Evolutionary conservation across 2,329 filamentous ascomycete species (phyloP), one percentile per base, ranked within the genome.

Genomic region (Pseudogymnoascus sp.): DNA sequence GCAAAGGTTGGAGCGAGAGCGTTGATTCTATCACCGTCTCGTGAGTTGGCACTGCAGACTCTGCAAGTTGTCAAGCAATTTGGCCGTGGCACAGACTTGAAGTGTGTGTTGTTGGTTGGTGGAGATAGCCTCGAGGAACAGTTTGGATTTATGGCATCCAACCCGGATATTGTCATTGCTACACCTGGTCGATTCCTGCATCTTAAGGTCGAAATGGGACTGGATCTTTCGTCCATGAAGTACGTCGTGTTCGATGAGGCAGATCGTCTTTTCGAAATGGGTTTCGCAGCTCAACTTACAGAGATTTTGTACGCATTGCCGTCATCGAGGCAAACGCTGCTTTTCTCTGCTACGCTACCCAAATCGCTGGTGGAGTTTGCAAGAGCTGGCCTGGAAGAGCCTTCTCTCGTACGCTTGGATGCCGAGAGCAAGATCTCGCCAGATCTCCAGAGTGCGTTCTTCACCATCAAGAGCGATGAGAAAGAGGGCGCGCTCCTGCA

Each of bases 231-330:
- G 0, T 96, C 91, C 3, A 87, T 99, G 64, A 84, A 86, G 67
- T 99, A 99, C 70, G 90, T 96, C 22, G 94, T 99, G 7, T 99
- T 99, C 66, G 94, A 99, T 72, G 94, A 99, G 74, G 94, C 94
- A 1, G 94, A 99, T 79, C 85, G 94, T 60, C 79, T 99, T 18
- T 99, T 99, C 74, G 94, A 99, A 72, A 97, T 99, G 93, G 95
- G 94, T 68, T 99, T 99, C 72, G 92, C 92, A 4, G 86, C 90
- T 3, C 94, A 99, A 71, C 79, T 99, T 67, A 88, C 89, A 1
- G 94, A 99, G 72, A 97, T 97, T 78, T 78, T 99, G 59, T 86
- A 96, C 70, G 89, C 92, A 0, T 78, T 99, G 14, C 94, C 95
- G 1, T 78, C 84, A 0, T 89, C 87, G 22, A 83, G 95, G 62